phyloP scores from a whole-genome alignment of 2,329 filamentous ascomycete genomes.

The Ophiostoma montium region DNA sequence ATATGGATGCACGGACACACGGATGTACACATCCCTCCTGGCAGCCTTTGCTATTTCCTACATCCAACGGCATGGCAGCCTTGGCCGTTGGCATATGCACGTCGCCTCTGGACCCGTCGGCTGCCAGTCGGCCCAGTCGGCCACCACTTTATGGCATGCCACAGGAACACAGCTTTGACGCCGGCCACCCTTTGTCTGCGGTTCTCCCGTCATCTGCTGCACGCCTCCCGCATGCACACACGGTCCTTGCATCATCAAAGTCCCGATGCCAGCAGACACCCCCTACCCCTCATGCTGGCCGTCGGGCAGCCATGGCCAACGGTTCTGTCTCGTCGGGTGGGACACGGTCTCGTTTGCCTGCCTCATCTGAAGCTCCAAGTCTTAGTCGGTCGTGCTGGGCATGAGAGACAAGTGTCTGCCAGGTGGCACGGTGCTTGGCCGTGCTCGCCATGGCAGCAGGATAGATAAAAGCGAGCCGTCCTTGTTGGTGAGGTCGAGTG shows the following conservation, averaged over 20 bases:
- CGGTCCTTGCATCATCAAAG: too few relatives aligned
- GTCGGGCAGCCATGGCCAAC: neutral
- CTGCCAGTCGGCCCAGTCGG: too few relatives aligned
- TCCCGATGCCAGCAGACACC: too few relatives aligned
- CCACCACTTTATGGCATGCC: neutral
- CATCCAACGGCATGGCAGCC: too few relatives aligned
- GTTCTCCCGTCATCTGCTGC: neutral
- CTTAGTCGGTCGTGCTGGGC: neutral
- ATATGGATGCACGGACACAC: too few relatives aligned
- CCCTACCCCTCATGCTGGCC: neutral
- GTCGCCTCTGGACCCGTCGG: neutral
- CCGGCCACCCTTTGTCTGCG: neutral
- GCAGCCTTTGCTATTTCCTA: neutral
- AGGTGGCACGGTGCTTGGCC: neutral
- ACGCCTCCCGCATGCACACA: neutral
- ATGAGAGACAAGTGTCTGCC: neutral
- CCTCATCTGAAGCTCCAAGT: neutral
- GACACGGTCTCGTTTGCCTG: neutral
- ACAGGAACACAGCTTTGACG: neutral
- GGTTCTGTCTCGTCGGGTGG: neutral
- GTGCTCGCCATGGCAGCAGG: too few relatives aligned
- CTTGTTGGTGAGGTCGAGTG: too few relatives aligned
- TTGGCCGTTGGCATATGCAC: neutral
- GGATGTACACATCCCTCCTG: too few relatives aligned
- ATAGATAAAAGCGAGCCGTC: too few relatives aligned